Base-by-base conservation (phyloP, 176 grass and related monocot genomes). In the Dactylis glomerata region DNA sequence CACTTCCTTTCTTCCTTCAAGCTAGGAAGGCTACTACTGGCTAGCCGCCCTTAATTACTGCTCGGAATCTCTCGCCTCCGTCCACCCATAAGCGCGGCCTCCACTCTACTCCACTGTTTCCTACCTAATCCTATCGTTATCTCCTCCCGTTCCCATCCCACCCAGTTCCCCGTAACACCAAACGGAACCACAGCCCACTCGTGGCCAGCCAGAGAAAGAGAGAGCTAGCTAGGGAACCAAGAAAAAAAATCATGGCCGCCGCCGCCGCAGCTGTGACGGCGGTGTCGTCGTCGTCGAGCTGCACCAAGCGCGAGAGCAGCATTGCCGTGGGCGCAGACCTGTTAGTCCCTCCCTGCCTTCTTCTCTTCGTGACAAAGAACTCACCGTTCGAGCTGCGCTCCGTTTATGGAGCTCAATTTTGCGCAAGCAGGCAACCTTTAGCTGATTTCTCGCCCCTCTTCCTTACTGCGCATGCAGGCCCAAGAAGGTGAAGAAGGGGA, bases 91-190 rank as follows among this genome's bases (percentile, higher is more conserved):
- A 73, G 50, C 81, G 31, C 46, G n/a, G 68, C 40, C n/a, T 45
- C 68, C 46, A 59, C 56, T 45, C 68, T 32, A 59, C 56, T 50
- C 27, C 78, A 36, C 73, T 52, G 81, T 69, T 44, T 65, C 76
- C 68, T 76, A 85, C 77, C 75, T 64, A 85, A 89, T 89, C 82
- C 79, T 61, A 78, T 78, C 64, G 79, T 86, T 86, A 86, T 82
- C 63, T 51, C 79, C 31, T 49, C 24, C 70, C 70, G 30, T 28
- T 19, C 45, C 87, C 49, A 45, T 40, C 49, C 42, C 30, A 59
- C 34, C 69, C 15, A 32, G 49, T 11, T 58, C 86, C 81, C 87
- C 52, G 79, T 89, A 82, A 82, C 27, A 77, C 72, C 62, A 32
- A 38, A 16, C 73, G 70, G 44, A 52, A 47, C 26, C 77, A 64